Evolutionary conservation across 305 asterid genomes (phyloP).

Genomic region (Fraxinus nigra): DNA sequence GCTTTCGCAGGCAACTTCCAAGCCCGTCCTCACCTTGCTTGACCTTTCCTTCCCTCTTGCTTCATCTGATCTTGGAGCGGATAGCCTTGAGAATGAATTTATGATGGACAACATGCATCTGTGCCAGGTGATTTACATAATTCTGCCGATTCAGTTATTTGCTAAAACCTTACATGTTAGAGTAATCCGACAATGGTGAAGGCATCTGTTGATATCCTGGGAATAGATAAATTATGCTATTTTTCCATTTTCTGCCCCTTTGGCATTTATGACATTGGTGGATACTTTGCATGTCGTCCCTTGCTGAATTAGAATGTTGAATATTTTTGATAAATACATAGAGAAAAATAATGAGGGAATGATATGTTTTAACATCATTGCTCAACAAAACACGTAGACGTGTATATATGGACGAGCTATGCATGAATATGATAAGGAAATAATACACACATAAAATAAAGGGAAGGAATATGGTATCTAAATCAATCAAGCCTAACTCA

Average conservation of each 20-base stretch:
- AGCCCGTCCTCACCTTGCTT: slow-evolving; percentile 78
- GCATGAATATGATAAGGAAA: background rate
- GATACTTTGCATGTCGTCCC: background rate
- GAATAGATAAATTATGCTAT: slow-evolving; percentile 6
- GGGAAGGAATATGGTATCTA: background rate
- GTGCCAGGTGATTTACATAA: slow-evolving; percentile 45
- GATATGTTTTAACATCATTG: background rate
- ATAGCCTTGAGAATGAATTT: slow-evolving; percentile 87
- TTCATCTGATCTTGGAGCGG: slow-evolving; percentile 95
- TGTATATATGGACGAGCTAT: background rate
- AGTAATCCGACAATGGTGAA: slow-evolving; percentile 1
- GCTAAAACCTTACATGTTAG: background rate
- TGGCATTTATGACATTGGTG: background rate
- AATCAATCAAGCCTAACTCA: background rate
- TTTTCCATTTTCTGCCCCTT: background rate
- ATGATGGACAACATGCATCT: slow-evolving; percentile 76
- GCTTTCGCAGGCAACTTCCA: slow-evolving; percentile 67
- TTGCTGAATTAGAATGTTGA: slow-evolving; percentile 15
- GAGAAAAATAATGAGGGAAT: background rate
- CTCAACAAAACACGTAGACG: background rate
- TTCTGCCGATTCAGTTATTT: slow-evolving; percentile 19
- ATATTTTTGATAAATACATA: background rate
- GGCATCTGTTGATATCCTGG: background rate
- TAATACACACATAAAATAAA: background rate
- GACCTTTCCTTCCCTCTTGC: slow-evolving; percentile 94